These are phyloP conservation scores for Trypanosoma avium DNA, from an alignment of 208 protist genomes.

Conservation along the genomic window DNA sequence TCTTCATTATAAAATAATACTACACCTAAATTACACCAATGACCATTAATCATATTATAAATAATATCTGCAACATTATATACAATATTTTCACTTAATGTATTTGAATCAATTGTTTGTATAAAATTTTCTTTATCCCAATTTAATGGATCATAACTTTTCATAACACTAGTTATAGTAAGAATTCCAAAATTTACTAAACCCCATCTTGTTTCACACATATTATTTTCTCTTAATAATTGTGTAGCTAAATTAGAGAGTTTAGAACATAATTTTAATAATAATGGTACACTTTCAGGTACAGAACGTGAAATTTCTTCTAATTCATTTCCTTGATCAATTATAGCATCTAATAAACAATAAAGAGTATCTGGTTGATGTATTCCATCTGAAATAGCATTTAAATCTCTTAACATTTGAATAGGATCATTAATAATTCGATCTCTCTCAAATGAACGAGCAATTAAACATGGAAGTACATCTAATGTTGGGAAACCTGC, in stretches of 20 bases:
- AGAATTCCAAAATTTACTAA: conserved; percentile 57
- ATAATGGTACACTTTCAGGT: conserved; percentile 25
- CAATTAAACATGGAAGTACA: conserved; percentile 38
- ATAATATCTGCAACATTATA: conserved; percentile 75
- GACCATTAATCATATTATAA: conserved; percentile 49
- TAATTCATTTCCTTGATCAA: conserved; percentile 33
- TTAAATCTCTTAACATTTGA: conserved; percentile 47
- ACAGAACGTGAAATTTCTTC: conserved; percentile 32
- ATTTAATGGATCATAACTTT: background rate
- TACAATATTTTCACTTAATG: conserved; percentile 44
- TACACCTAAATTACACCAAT: conserved; percentile 84
- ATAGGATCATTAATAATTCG: conserved; percentile 33
- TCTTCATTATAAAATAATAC: conserved; percentile 68
- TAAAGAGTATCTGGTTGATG: conserved; percentile 64
- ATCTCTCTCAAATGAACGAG: conserved; percentile 36
- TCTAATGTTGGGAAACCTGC: conserved; percentile 57
- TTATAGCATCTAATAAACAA: conserved; percentile 47
- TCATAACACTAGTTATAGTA: conserved; percentile 10
- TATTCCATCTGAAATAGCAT: conserved; percentile 64
- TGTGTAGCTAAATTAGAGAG: conserved; percentile 41
- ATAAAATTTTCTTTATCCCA: background rate
- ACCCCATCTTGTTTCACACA: conserved; percentile 43
- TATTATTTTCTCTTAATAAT: conserved; percentile 44
- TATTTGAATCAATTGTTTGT: conserved; percentile 41
- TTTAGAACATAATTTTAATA: conserved; percentile 49